Evolutionary conservation across 1,284 basidiomycete genomes (phyloP).

Genomic region (Pseudomicrostroma phylloplanum): DNA sequence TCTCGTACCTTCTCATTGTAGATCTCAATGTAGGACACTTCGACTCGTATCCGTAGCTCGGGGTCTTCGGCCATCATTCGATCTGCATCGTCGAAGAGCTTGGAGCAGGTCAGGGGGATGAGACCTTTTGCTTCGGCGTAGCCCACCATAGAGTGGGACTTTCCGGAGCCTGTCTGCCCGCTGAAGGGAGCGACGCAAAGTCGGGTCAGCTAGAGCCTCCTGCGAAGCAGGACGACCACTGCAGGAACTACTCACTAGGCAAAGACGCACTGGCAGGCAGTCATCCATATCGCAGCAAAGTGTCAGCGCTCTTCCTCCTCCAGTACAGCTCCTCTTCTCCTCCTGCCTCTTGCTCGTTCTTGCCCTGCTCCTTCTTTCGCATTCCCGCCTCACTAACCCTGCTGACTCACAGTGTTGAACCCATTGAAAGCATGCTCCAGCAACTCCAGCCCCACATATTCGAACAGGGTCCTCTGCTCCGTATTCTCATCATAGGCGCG

Average conservation of each 20-base stretch:
- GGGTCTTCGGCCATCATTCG: conserved; percentile 61
- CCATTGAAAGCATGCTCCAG: conserved; percentile 91
- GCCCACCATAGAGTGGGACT: conserved; percentile 28
- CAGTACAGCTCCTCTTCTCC: too few species aligned
- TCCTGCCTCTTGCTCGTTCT: too few species aligned
- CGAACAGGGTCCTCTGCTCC: conserved; percentile 68
- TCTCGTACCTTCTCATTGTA: conserved; percentile 79
- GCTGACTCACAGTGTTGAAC: conserved; percentile 98
- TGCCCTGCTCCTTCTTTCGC: neutral
- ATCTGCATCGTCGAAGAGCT: conserved; percentile 76
- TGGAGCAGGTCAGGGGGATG: conserved; percentile 88
- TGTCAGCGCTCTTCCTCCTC: neutral
- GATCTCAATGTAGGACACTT: conserved; percentile 95
- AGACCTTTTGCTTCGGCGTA: conserved; percentile 92
- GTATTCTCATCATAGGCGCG: conserved; percentile 42
- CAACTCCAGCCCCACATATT: conserved; percentile 88
- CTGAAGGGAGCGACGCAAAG: conserved; percentile 9
- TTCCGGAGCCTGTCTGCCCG: conserved; percentile 44
- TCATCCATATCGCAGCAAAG: neutral
- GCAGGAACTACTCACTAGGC: conserved; percentile 23
- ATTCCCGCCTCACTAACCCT: neutral
- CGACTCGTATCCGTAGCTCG: conserved; percentile 75
- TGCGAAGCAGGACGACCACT: neutral
- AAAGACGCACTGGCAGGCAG: conserved; percentile 30
- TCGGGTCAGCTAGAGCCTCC: too few species aligned